These are phyloP conservation scores for Leccinellum albellum DNA, from an alignment of 768 basidiomycete genomes.

Conservation along the genomic window DNA sequence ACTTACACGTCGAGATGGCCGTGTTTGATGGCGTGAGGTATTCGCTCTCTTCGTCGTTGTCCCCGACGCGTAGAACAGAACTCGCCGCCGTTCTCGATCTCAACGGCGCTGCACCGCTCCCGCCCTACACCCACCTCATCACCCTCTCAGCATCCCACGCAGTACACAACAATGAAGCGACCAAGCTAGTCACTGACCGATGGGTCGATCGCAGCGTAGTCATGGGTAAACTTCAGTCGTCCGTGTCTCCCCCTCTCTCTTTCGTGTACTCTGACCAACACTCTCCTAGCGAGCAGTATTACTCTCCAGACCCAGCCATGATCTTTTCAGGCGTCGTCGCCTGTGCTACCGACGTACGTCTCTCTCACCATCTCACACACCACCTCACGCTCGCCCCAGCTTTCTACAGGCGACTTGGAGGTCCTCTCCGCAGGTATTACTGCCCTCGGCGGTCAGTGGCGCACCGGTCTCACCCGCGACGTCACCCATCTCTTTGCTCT, in stretches of 20 bases:
- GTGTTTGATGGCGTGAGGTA: conserved; percentile 45
- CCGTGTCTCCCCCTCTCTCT: conserved; percentile 28
- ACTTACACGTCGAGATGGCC: conserved; percentile 14
- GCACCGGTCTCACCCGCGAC: conserved; percentile 71
- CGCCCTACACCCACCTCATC: conserved; percentile 51
- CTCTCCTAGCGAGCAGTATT: conserved; percentile 47
- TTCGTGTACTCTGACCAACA: neutral
- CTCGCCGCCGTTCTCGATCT: conserved; percentile 45
- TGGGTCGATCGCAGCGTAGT: conserved; percentile 72
- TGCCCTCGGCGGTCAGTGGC: conserved; percentile 80
- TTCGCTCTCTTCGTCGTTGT: conserved; percentile 48
- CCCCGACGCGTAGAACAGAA: conserved; percentile 38
- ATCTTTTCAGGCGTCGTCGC: conserved; percentile 83
- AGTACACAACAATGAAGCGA: conserved; percentile 31
- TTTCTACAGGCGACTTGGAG: conserved; percentile 64
- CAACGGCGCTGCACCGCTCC: conserved; percentile 50
- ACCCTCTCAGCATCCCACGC: conserved; percentile 50
- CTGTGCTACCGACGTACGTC: conserved; percentile 60
- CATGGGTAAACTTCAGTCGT: conserved; percentile 57
- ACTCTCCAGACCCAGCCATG: conserved; percentile 72
- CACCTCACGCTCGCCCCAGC: conserved; percentile 29
- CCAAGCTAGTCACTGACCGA: conserved; percentile 40
- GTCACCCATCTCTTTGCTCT: conserved; percentile 84
- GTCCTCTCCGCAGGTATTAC: conserved; percentile 69
- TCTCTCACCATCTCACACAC: neutral